Base-by-base conservation (phyloP, 257 asterid genomes). In the Buddleja alternifolia region DNA sequence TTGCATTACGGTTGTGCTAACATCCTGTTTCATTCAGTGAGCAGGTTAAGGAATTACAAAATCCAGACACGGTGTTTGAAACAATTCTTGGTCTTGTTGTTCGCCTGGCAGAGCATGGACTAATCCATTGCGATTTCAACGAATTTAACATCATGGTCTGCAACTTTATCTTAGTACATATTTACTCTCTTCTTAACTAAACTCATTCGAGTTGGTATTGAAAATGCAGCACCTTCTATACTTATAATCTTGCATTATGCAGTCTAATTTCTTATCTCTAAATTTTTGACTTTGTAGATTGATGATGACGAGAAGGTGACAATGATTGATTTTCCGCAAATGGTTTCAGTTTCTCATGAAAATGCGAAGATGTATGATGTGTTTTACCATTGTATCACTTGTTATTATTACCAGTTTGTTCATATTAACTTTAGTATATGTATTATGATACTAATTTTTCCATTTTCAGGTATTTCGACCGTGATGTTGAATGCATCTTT, bases 31-130 rank as follows among this genome's bases (percentile, higher is more conserved):
- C 51, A 8, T 75, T 36, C 74, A 93, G 99, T 74, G 97, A 88
- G 73, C 99, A 93, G 95, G 96, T 93, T 76, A 85, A 79, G 85
- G 80, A 90, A 78, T 74, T 93, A 81, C 87, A 70, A 78, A 90
- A 93, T 71, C 91, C 96, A 47, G 96, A 90, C 34, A 75, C 71
- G 12, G 84, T 90, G 52, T 90, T 90, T 75, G 96, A 93, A 72
- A 86, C 85, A 24, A 83, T 93, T 68, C 81, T 89, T 64, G 86
- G 90, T 77, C 88, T 88, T 67, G 86, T 93, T 63, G 82, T 85
- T 83, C 97, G 96, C 60, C 77, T 93, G 63, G 96, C 99, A 24
- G 99, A 93, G 85, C 95, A 93, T 48, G 99, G 99, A 32, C 96
- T 93, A 58, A 93, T 93, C 67, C 99, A 93, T 71, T 93, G 99